phyloP scores from a whole-genome alignment of 2,329 filamentous ascomycete genomes.

The Macrophomina phaseolina region DNA sequence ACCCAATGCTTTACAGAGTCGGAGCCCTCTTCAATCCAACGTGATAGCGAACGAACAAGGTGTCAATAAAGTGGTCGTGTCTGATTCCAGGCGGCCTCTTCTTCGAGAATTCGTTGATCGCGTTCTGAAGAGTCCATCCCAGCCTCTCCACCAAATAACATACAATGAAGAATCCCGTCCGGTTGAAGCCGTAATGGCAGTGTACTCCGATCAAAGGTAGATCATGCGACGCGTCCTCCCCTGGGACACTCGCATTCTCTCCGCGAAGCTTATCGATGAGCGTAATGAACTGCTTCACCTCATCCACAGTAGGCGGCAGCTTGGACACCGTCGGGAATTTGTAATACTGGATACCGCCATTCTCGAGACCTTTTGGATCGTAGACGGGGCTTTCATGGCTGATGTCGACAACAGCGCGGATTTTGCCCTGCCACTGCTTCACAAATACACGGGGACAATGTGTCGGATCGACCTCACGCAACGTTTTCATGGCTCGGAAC shows the following conservation, averaged over 20 bases:
- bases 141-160: constrained; percentile 87
- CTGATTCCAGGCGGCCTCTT: constrained; percentile 82
- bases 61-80: constrained; percentile 87
- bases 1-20: constrained; percentile 28
- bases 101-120: constrained; percentile 77
- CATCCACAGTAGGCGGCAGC: constrained; percentile 73
- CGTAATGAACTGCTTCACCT: constrained; percentile 64
- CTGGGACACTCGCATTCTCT: constrained; percentile 27
- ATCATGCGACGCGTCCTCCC: constrained; percentile 48
- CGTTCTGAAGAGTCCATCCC: constrained; percentile 73
- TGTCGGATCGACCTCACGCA: constrained; percentile 83
- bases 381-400: constrained; percentile 91
- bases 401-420: constrained; percentile 86
- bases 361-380: constrained; percentile 64
- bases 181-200: constrained; percentile 95
- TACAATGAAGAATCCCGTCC: constrained; percentile 88
- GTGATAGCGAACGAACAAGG: constrained; percentile 76
- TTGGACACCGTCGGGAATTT: constrained; percentile 95
- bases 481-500: constrained; percentile 91
- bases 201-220: constrained; percentile 74
- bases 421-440: constrained; percentile 66
- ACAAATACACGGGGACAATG: constrained; percentile 80
- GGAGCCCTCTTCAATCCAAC: constrained; percentile 29
- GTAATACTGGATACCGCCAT: constrained; percentile 59
- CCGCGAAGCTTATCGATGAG: constrained; percentile 58